A percentile compares a stretch with the other conserved stretches of the same genome.
Conservation (phyloP, 1,284 basidiomycete genomes). For the Trichosporon faecale region DNA sequence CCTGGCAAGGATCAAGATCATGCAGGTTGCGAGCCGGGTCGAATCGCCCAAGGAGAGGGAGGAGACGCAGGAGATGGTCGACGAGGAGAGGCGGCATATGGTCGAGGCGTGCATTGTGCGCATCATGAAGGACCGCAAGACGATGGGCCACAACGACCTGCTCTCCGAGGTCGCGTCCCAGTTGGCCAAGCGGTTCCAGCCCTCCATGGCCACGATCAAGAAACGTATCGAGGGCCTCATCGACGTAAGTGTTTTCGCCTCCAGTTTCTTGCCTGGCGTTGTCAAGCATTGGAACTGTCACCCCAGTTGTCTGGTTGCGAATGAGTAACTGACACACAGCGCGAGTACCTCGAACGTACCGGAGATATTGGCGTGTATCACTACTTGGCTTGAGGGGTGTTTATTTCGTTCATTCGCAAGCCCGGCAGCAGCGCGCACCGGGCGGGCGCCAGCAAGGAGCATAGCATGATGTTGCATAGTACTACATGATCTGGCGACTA, state of each 20-base stretch:
- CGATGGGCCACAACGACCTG: slow-evolving; percentile 82
- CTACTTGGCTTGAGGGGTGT: slow-evolving; percentile 42
- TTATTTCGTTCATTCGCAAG: neutral
- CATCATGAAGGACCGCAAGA: slow-evolving; percentile 95
- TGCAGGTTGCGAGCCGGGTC: slow-evolving; percentile 78
- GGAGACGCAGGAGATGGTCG: slow-evolving; percentile 86
- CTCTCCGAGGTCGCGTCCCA: slow-evolving; percentile 88
- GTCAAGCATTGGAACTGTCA: too few relatives aligned
- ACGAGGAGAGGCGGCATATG: slow-evolving; percentile 86
- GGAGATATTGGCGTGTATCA: slow-evolving; percentile 46
- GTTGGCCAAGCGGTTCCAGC: slow-evolving; percentile 77
- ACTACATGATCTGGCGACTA: neutral
- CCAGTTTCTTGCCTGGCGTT: too few relatives aligned
- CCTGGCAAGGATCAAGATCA: slow-evolving; percentile 89
- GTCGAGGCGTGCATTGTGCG: slow-evolving; percentile 97
- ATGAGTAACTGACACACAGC: slow-evolving; percentile 30
- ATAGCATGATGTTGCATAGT: slow-evolving; percentile 12
- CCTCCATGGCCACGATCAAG: slow-evolving; percentile 83
- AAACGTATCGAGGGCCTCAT: slow-evolving; percentile 91
- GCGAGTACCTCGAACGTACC: slow-evolving; percentile 51
- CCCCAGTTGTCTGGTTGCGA: too few relatives aligned
- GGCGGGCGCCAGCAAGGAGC: neutral
- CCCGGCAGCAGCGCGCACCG: neutral
- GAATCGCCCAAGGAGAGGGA: slow-evolving; percentile 83
- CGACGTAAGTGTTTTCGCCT: slow-evolving; percentile 66